Percentiles rank a stretch among this genome's conserved stretches.
Conservation (phyloP, 257 asterid species). For the Penstemon newberryi region DNA sequence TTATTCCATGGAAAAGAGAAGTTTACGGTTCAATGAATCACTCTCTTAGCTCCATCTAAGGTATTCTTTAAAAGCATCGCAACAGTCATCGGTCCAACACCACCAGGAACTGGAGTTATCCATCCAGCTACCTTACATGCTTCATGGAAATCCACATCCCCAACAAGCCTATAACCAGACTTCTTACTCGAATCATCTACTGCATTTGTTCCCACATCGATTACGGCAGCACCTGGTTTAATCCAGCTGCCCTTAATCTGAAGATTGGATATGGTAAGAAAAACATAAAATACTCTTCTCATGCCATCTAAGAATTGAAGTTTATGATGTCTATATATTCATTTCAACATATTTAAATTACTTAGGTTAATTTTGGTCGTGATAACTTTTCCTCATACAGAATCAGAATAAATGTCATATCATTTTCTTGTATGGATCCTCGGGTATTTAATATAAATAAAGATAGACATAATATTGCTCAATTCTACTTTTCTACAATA, state of each 20-base stretch:
- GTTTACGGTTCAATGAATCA: conserved; percentile 36
- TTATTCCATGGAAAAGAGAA: not conserved
- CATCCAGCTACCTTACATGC: conserved; percentile 85
- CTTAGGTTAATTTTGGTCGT: no score
- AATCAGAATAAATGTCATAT: no score
- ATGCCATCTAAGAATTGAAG: no score
- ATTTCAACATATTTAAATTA: no score
- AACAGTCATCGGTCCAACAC: conserved; percentile 96
- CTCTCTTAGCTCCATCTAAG: conserved; percentile 83
- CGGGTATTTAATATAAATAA: no score
- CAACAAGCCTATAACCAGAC: conserved; percentile 89
- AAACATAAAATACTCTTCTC: not conserved
- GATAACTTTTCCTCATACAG: no score
- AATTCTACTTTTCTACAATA: no score
- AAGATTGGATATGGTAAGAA: not conserved
- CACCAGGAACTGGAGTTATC: conserved; percentile 96
- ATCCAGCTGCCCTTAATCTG: conserved; percentile 98
- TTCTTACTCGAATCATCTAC: conserved; percentile 78
- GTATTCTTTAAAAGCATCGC: conserved; percentile 94
- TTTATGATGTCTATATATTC: no score
- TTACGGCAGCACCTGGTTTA: conserved; percentile 97
- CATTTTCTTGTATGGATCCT: no score
- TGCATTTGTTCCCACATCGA: conserved; percentile 91
- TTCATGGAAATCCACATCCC: conserved; percentile 84
- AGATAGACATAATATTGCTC: no score